A percentile compares a stretch with the other conserved stretches of the same genome.
phyloP scores from a whole-genome alignment of 495 filamentous ascomycete species.

The Platismatia glauca region DNA sequence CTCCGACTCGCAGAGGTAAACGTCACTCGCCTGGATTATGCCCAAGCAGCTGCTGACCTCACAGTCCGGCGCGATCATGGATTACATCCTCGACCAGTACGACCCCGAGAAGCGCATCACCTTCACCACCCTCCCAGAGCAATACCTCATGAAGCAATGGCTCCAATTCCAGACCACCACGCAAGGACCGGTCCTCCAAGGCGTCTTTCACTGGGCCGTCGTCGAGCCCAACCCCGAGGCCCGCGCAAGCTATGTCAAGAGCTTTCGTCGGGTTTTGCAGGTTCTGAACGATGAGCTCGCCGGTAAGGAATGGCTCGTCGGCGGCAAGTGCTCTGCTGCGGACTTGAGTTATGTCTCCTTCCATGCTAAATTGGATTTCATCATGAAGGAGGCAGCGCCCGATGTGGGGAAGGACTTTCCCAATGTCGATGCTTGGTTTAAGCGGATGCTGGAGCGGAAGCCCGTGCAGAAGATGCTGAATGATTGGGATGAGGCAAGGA shows the following conservation, averaged over 20 bases:
- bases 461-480: conserved; percentile 19
- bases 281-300: conserved; percentile 9
- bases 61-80: conserved; percentile 55
- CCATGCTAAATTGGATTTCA: not conserved
- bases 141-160: conserved; percentile 33
- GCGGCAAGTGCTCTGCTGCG: conserved; percentile 6
- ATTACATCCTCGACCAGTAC: conserved; percentile 53
- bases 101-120: conserved; percentile 35
- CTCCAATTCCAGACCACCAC: conserved; percentile 38
- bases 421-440: conserved; percentile 28
- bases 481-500: conserved; percentile 1
- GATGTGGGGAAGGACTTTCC: conserved; percentile 26
- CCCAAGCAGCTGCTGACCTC: conserved; percentile 26
- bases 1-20: conserved; percentile 23
- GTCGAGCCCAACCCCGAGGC: not conserved
- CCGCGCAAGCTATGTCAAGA: conserved; percentile 2
- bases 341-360: conserved; percentile 10
- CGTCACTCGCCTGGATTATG: not conserved
- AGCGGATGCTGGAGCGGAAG: conserved; percentile 23
- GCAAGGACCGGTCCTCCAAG: conserved; percentile 31
- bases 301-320: conserved; percentile 7
- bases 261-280: not conserved
- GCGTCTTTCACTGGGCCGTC: conserved; percentile 7
- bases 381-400: conserved; percentile 9
- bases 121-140: conserved; percentile 33